Base-by-base conservation (phyloP, 148 eudicot species). In the Heliamphora exappendiculata region DNA sequence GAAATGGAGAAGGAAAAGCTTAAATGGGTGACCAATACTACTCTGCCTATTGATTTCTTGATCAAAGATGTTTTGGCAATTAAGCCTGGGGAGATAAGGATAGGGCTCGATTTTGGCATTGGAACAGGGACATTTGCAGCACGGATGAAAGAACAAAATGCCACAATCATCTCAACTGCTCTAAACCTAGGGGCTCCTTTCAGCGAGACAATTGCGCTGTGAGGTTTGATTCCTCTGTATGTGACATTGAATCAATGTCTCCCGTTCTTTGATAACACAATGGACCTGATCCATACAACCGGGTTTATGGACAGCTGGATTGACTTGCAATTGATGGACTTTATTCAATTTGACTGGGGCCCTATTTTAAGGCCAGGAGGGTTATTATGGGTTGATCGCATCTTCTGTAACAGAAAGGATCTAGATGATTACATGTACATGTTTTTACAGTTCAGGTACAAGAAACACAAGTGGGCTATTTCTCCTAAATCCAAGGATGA, bases 391-490 rank as follows among this genome's bases (percentile, higher is more conserved):
- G 85, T 96, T 24, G 99, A 96, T 66, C 86, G 84, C 58, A 93
- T 96, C 87, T 96, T 93, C 67, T 93, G 98, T 57, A 87, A 86
- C 2, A 86, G 91, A 75, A 87, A 82, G 47, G 97, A 91, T 69
- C 65, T 91, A 49, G 99, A 96, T 83, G 99, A 96, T 73, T 96
- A 93, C 68, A 91, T 91, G 97, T 92, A 95, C 87, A 88, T 95
- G 97, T 91, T 95, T 85, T 83, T 92, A 87, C 97, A 96, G 82
- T 96, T 95, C 83, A 89, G 99, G 85, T 91, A 95, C 83, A 95
- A 90, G 87, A 95, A 95, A 78, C 91, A 95, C 77, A 92, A 88
- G 74, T 95, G 97, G 97, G 88, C 81, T 29, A 78, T 93, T 67
- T 75, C 91, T 70, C 86, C 96, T 1, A 92, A 95, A 70, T 91